Conservation (phyloP, 495 filamentous ascomycete species). For the Extremus antarcticus region DNA sequence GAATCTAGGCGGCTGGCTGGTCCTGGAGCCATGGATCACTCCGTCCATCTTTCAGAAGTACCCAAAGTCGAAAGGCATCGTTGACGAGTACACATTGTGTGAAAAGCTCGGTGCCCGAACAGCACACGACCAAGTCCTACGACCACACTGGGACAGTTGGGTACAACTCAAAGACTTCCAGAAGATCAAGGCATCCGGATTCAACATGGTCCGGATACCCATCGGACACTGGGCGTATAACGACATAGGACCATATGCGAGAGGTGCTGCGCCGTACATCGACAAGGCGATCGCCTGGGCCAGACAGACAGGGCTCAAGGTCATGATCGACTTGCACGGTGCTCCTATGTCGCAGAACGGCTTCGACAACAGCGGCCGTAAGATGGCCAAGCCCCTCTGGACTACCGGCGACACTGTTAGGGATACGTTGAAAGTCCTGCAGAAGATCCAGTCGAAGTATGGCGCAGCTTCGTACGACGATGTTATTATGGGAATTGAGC, state of each 20-base stretch:
- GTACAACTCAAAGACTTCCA: slow-evolving; percentile 31
- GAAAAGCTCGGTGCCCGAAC: slow-evolving; percentile 25
- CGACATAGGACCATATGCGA: slow-evolving; percentile 35
- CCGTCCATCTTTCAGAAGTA: slow-evolving; percentile 31
- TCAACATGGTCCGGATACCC: slow-evolving; percentile 42
- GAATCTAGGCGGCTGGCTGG: slow-evolving; percentile 38
- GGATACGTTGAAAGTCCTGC: slow-evolving; percentile 47
- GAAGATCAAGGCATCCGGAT: slow-evolving; percentile 34
- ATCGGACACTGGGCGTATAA: slow-evolving; percentile 42
- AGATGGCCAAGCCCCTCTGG: slow-evolving; percentile 35
- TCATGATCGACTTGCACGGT: slow-evolving; percentile 43
- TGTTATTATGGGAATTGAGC: slow-evolving; percentile 58
- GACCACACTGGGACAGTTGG: slow-evolving; percentile 34
- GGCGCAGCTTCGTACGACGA: slow-evolving; percentile 41
- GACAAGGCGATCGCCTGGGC: slow-evolving; percentile 39
- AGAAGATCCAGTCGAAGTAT: slow-evolving; percentile 50
- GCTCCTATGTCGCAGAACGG: slow-evolving; percentile 33
- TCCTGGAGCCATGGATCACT: slow-evolving; percentile 38
- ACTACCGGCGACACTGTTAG: slow-evolving; percentile 44
- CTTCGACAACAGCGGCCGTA: slow-evolving; percentile 33
- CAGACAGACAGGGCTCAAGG: slow-evolving; percentile 32
- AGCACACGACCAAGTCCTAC: slow-evolving; percentile 26
- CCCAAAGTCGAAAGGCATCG: slow-evolving; percentile 21
- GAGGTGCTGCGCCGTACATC: slow-evolving; percentile 37
- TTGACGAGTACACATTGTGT: slow-evolving; percentile 34